Evolutionary conservation across 139 green algal species (phyloP), one percentile per base, ranked within the genome.

Genomic region (Coccomyxa sp.): DNA sequence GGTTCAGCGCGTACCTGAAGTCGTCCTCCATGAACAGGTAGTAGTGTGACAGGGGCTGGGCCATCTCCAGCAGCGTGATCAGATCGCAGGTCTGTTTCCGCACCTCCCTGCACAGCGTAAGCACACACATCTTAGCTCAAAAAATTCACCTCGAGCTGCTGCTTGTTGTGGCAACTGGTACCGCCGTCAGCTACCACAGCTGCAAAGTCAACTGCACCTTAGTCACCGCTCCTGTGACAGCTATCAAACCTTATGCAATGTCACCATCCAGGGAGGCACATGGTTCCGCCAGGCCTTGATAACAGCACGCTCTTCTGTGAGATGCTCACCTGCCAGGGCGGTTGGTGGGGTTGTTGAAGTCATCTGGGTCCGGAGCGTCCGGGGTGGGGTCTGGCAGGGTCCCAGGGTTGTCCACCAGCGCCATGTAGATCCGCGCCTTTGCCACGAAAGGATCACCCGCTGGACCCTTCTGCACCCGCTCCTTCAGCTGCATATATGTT

Each of bases 11-110:
- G 5, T 36, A 69, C 70, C 73, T 72, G 70, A 86, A 86, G 41
- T 83, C 78, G 76, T 86, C 84, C 74, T 88, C 84, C 80, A 88
- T 83, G 70, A 88, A 88, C 29, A 85, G n/a, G 78, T 82, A 88
- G 70, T 85, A 82, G 50, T 78, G 58, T 2, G 73, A 71, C 1
- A 72, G 35, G 0, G 74, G 72, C 75, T 36, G 35, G 22, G 82
- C 80, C 27, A 44, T 33, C 16, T 81, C 68, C 80, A 88, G 39
- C 50, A 88, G 74, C 7, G 55, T 39, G 24, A 88, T 75, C 69
- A 88, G 54, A 70, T 88, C 74, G 55, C 78, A 80, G 9, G 79
- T 88, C 80, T 88, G 84, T 34, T 75, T 74, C 22, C 84, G 38
- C 34, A 85, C 84, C 33, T 82, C 44, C 39, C 76, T 80, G 74